Evolutionary conservation across 768 basidiomycete genomes (phyloP).

Genomic region (Leccinum incarnatum): DNA sequence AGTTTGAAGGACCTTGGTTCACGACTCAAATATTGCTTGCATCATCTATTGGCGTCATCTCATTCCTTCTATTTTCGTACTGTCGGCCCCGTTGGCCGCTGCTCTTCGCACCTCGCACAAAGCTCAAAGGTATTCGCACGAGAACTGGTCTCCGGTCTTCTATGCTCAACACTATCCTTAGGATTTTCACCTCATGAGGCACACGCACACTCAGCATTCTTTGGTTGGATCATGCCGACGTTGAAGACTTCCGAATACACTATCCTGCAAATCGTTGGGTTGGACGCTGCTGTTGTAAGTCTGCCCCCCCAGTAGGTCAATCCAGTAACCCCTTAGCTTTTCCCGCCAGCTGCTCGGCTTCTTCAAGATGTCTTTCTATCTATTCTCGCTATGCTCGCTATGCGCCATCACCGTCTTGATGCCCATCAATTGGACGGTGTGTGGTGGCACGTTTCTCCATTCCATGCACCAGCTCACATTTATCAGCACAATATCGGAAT

Average conservation of each 20-base stretch:
- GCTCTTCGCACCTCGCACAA: slow-evolving; percentile 89
- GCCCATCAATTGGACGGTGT: slow-evolving; percentile 91
- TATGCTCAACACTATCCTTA: slow-evolving; percentile 29
- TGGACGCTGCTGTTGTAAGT: slow-evolving; percentile 94
- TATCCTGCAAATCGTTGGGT: slow-evolving; percentile 91
- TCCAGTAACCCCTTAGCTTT: background rate
- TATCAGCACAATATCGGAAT: slow-evolving; percentile 68
- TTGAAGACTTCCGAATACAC: slow-evolving; percentile 88
- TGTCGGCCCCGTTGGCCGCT: slow-evolving; percentile 86
- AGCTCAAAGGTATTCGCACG: slow-evolving; percentile 73
- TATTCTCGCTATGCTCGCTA: slow-evolving; percentile 84
- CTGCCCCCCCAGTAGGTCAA: background rate
- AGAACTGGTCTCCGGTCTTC: background rate
- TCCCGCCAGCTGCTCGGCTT: slow-evolving; percentile 80
- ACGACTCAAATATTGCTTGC: slow-evolving; percentile 85
- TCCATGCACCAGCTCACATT: background rate
- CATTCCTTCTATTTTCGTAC: slow-evolving; percentile 88
- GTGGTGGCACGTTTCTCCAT: slow-evolving; percentile 21
- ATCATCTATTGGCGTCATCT: slow-evolving; percentile 67
- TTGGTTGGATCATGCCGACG: slow-evolving; percentile 96
- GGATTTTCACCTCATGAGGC: slow-evolving; percentile 94
- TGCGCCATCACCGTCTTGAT: slow-evolving; percentile 85
- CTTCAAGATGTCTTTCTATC: slow-evolving; percentile 90
- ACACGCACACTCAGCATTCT: slow-evolving; percentile 81
- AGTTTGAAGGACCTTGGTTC: slow-evolving; percentile 94